Conservation (phyloP, 768 basidiomycete species). For the Agrocybe praecox region DNA sequence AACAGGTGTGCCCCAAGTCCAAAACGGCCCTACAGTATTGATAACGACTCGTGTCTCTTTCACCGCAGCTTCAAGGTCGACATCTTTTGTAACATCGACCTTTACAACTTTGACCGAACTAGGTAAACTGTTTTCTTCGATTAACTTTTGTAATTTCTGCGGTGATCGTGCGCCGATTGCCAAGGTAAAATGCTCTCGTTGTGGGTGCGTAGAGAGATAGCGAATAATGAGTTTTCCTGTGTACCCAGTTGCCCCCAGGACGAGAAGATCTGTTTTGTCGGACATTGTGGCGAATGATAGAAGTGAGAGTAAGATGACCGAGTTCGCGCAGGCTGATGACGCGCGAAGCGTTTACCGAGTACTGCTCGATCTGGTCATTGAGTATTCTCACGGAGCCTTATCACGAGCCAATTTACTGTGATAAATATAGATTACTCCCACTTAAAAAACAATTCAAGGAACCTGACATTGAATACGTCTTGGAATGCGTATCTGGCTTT, state of each 20-base stretch:
- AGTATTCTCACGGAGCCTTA: neutral
- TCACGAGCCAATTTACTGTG: neutral
- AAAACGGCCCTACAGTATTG: constrained; percentile 78
- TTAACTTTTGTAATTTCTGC: constrained; percentile 57
- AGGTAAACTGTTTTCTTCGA: constrained; percentile 46
- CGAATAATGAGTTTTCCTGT: constrained; percentile 69
- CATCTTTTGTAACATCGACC: constrained; percentile 59
- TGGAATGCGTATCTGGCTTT: no score
- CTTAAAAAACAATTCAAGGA: neutral
- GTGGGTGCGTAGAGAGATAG: constrained; percentile 69
- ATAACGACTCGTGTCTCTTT: constrained; percentile 67
- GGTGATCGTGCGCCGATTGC: constrained; percentile 71
- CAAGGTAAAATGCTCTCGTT: constrained; percentile 62
- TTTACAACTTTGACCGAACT: constrained; percentile 46
- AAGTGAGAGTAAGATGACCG: neutral
- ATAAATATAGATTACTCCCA: neutral
- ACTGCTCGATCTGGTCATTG: neutral
- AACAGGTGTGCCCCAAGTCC: constrained; percentile 70
- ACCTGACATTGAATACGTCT: no score
- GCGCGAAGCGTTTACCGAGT: neutral
- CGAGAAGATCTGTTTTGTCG: constrained; percentile 51
- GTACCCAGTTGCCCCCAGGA: constrained; percentile 79
- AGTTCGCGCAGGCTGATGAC: neutral
- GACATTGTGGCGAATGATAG: constrained; percentile 23
- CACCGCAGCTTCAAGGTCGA: constrained; percentile 60